Percentiles rank a stretch among this genome's conserved stretches.
These are phyloP conservation scores for Botryotinia convoluta DNA, from an alignment of 2,329 filamentous ascomycete genomes.

Conservation along the genomic window DNA sequence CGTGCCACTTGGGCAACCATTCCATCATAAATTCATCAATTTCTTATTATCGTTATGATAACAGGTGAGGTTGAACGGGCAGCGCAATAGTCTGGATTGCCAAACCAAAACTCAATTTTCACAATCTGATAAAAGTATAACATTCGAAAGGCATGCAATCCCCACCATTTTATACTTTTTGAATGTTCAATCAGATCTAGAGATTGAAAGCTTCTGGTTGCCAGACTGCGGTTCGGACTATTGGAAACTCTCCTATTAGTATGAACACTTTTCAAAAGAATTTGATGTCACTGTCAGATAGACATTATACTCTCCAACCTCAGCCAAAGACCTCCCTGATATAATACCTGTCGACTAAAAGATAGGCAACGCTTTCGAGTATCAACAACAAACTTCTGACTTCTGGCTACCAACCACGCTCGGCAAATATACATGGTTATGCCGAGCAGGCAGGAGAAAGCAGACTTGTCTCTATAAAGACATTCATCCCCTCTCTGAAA, in stretches of 20 bases:
- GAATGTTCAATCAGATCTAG: background rate
- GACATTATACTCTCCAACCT: background rate
- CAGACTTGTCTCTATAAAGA: background rate
- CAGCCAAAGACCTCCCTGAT: background rate
- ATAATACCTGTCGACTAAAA: background rate
- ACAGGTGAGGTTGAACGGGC: background rate
- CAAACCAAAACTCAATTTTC: background rate
- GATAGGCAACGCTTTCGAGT: background rate
- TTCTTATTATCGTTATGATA: background rate
- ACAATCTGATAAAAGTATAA: background rate
- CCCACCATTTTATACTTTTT: background rate
- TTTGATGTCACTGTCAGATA: background rate
- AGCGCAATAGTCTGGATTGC: background rate
- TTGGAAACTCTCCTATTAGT: background rate
- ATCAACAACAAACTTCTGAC: background rate
- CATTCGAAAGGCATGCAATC: background rate
- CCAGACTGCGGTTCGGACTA: background rate
- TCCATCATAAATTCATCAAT: too few species aligned
- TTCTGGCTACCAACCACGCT: background rate
- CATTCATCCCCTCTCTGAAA: background rate
- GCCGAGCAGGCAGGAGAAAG: background rate
- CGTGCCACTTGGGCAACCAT: too few species aligned
- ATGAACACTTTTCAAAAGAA: background rate
- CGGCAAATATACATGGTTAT: background rate
- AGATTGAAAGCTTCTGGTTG: background rate